Conservation (phyloP, 2,329 filamentous ascomycete species). For the Penicillium sp. region DNA sequence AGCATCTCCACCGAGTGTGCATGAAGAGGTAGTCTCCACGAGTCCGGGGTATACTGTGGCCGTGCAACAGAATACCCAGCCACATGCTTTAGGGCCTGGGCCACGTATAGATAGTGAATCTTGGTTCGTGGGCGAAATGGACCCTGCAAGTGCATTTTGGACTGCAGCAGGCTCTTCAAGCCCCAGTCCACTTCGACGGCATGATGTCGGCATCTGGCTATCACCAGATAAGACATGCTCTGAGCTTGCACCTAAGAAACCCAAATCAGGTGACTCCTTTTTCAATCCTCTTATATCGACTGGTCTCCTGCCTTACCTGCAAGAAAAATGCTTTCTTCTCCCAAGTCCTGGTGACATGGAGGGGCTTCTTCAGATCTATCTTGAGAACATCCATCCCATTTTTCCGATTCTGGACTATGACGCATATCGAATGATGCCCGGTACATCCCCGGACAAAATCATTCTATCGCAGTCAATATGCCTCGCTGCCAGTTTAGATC, state of each 20-base stretch:
- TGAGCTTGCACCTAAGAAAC: neutral
- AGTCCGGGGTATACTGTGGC: neutral
- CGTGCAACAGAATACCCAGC: neutral
- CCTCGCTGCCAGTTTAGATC: neutral
- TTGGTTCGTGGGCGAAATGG: constrained; percentile 3
- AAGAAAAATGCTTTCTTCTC: neutral
- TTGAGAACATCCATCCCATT: neutral
- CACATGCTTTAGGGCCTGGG: neutral
- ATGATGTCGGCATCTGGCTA: constrained; percentile 1
- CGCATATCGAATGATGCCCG: neutral
- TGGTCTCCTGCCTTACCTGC: neutral
- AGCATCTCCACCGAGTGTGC: neutral
- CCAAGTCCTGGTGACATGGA: neutral
- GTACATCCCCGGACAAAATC: neutral
- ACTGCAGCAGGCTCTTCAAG: constrained; percentile 1
- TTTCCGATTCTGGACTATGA: neutral
- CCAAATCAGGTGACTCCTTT: neutral
- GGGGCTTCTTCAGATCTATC: neutral
- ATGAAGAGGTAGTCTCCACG: neutral
- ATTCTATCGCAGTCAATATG: neutral
- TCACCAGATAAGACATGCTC: neutral
- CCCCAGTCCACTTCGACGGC: neutral
- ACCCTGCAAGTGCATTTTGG: constrained; percentile 3
- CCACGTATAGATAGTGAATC: neutral
- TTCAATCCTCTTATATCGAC: neutral